These are phyloP conservation scores for Quercus dentata DNA, from an alignment of 306 rosid species.

Conservation along the genomic window DNA sequence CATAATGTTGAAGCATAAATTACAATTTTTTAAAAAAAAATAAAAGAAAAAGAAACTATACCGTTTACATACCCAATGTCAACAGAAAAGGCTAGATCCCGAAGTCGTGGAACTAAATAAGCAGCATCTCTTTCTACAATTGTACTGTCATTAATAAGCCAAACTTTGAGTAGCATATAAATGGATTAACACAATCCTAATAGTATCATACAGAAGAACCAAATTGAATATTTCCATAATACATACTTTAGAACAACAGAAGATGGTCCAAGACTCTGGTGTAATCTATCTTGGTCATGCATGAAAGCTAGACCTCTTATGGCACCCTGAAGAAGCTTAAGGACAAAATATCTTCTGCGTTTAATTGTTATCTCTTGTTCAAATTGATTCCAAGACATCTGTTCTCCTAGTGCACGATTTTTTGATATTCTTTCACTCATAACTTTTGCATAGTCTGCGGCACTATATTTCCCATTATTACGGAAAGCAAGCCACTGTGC, in stretches of 20 bases:
- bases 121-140: conserved; percentile 68
- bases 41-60: neutral
- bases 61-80: conserved; percentile 58
- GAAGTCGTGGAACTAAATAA: conserved; percentile 81
- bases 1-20: neutral
- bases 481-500: conserved; percentile 98
- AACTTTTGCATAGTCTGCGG: conserved; percentile 80
- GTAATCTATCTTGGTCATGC: conserved; percentile 76
- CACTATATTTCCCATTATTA: conserved; percentile 78
- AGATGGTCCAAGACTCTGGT: conserved; percentile 97
- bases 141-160: conserved; percentile 51
- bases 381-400: conserved; percentile 65
- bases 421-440: conserved; percentile 63
- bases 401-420: conserved; percentile 30
- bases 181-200: neutral
- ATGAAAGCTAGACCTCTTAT: conserved; percentile 78
- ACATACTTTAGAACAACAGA: conserved; percentile 84
- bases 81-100: conserved; percentile 91
- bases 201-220: conserved; percentile 4
- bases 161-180: neutral
- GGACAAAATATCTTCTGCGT: conserved; percentile 57
- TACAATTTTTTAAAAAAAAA: neutral
- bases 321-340: conserved; percentile 70
- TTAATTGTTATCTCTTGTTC: conserved; percentile 53
- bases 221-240: conserved; percentile 7